These are phyloP conservation scores for Boletus hoseneyae DNA, from an alignment of 1,284 basidiomycete species.

Conservation along the genomic window DNA sequence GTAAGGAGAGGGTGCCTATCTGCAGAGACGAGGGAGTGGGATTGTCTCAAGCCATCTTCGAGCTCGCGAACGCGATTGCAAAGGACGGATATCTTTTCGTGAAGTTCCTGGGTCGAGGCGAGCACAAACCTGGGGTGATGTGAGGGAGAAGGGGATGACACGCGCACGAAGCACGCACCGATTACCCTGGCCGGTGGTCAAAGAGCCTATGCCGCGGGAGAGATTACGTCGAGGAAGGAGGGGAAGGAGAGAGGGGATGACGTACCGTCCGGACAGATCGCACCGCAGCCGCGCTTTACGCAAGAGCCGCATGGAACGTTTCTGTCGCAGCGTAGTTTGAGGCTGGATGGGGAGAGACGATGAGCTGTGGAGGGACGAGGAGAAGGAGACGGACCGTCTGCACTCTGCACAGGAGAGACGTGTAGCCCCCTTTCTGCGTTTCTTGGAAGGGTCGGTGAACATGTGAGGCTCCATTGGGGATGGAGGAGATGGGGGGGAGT, in stretches of 20 bases:
- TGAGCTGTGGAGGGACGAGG: not conserved
- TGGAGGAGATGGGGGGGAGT: constrained; percentile 37
- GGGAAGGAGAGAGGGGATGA: constrained; percentile 10
- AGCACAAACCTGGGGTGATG: constrained; percentile 60
- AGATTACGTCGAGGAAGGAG: constrained; percentile 22
- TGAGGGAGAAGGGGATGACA: constrained; percentile 5
- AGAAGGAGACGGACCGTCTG: constrained; percentile 44
- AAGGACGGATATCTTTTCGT: constrained; percentile 76
- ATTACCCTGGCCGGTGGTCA: constrained; percentile 78
- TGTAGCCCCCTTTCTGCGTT: constrained; percentile 71
- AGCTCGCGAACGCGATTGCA: constrained; percentile 70
- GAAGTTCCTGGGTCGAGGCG: constrained; percentile 76
- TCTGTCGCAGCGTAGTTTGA: constrained; percentile 76
- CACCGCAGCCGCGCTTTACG: constrained; percentile 63
- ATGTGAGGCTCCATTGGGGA: constrained; percentile 32
- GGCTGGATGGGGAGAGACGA: constrained; percentile 33
- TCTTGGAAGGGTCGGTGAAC: constrained; percentile 48
- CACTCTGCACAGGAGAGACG: constrained; percentile 76
- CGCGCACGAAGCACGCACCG: constrained; percentile 43
- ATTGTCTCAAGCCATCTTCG: constrained; percentile 65
- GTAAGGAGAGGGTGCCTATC: constrained; percentile 64
- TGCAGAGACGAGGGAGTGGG: constrained; percentile 56
- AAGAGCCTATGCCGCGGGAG: constrained; percentile 45
- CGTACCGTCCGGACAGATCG: constrained; percentile 61
- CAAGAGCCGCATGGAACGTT: constrained; percentile 37